These are phyloP conservation scores for Cerioporus squamosus DNA, from an alignment of 1,284 basidiomycete genomes.

Conservation along the genomic window DNA sequence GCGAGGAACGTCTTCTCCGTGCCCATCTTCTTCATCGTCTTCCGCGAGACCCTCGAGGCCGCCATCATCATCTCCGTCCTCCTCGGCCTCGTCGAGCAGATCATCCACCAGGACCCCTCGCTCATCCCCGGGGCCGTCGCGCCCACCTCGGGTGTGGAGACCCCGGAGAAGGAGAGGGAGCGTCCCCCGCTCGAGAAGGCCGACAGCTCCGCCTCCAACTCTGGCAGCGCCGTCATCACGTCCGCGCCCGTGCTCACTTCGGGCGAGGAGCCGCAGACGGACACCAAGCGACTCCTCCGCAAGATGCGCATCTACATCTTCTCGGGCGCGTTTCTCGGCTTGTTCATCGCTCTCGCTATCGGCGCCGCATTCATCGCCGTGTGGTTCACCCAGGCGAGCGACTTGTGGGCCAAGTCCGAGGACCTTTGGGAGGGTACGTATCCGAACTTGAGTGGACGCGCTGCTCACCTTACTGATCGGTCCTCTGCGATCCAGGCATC, in stretches of 20 bases:
- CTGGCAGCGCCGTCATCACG: constrained; percentile 3
- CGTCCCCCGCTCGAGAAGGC: constrained; percentile 29
- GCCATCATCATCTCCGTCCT: constrained; percentile 89
- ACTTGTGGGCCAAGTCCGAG: constrained; percentile 79
- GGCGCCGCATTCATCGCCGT: constrained; percentile 80
- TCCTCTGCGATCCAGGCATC: constrained; percentile 57
- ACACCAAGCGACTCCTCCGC: constrained; percentile 48
- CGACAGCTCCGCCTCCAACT: constrained; percentile 16
- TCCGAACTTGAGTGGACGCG: not conserved
- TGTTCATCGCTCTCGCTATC: constrained; percentile 77
- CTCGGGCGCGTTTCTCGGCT: constrained; percentile 75
- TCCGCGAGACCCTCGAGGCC: constrained; percentile 89
- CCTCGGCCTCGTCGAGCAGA: constrained; percentile 83
- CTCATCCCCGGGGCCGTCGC: constrained; percentile 24
- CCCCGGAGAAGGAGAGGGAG: constrained; percentile 22
- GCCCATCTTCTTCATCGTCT: constrained; percentile 88
- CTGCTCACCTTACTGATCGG: constrained; percentile 23
- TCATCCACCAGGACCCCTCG: constrained; percentile 53
- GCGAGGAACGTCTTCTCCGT: constrained; percentile 72
- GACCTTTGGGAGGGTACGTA: constrained; percentile 67
- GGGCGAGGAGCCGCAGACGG: constrained; percentile 27
- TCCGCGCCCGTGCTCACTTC: constrained; percentile 25
- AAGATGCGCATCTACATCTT: constrained; percentile 80
- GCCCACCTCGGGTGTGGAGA: constrained; percentile 13
- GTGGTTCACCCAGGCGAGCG: constrained; percentile 78